Evolutionary conservation across 768 basidiomycete species (phyloP), one percentile per base, ranked within the genome.

Genomic region (Polyporus arcularius): DNA sequence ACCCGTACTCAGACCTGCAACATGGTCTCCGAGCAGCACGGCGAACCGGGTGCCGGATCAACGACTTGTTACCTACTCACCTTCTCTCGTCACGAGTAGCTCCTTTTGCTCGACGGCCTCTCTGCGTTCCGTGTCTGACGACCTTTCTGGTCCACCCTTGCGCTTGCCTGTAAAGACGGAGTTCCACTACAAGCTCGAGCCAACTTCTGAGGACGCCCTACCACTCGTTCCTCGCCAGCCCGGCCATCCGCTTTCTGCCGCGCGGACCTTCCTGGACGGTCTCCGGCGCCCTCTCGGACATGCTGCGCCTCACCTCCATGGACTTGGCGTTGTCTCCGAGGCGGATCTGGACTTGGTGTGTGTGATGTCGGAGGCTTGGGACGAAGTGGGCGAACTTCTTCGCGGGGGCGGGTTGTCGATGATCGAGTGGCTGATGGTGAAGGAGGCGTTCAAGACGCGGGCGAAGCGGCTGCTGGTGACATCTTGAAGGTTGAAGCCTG

Each of bases 401-500:
- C 57, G 55, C 28, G 49, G 16, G 3, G 43, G 57, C 18, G 62
- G 62, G 1, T n/a, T 63, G 26, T 50, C 62, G 43, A 56, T 41
- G 43, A 57, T 63, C 18, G 62, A 63, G 26, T 63, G 62, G 62
- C 10, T 63, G 57, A 59, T 63, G 62, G 49, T 63, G 10, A 63
- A 55, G 57, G 57, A 63, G 49, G 62, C 62, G 10, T 59, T 63
- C 53, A 57, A 58, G 47, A 30, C 15, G 26, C 53, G 28, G 14
- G 60, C 49, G 30, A 51, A 30, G 45, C 32, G 32, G 18, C 14
- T 52, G 5, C 26, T 30, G n/a, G 26, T 10, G 12, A 28, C 28
- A 26, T 18, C 26, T 1, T 48, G 46, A 28, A 18, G 8, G 8
- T 9, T 4, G 5, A 16, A 5, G 15, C 15, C 8, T 16, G 5